Percentiles rank a stretch among this genome's conserved stretches.
Conservation (phyloP, 371 early-diverging fungal genomes). For the Choanephora cucurbitarum region DNA sequence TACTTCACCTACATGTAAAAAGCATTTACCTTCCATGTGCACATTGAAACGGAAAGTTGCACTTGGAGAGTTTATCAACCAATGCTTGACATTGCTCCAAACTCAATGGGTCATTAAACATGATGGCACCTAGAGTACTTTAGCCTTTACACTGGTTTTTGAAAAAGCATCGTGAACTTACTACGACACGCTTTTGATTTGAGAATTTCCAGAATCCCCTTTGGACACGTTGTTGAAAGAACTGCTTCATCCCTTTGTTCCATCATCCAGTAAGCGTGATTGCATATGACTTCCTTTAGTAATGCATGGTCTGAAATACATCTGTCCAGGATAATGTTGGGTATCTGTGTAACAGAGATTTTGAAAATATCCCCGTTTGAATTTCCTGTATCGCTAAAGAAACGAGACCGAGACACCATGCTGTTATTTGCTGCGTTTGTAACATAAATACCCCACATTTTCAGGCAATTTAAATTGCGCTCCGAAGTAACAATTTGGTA, state of each 20-base stretch:
- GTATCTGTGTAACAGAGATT: slow-evolving; percentile 32
- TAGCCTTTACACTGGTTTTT: slow-evolving; percentile 2
- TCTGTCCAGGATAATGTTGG: slow-evolving; percentile 62
- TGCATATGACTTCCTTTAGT: slow-evolving; percentile 52
- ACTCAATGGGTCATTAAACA: slow-evolving; percentile 71
- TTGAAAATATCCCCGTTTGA: slow-evolving; percentile 6
- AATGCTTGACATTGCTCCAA: slow-evolving; percentile 53
- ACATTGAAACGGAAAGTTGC: slow-evolving; percentile 70
- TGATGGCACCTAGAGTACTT: slow-evolving; percentile 63
- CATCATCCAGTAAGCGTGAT: slow-evolving; percentile 45
- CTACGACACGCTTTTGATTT: slow-evolving; percentile 79
- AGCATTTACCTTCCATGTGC: slow-evolving; percentile 58
- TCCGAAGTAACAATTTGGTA: slow-evolving; percentile 23
- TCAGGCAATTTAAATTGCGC: slow-evolving; percentile 32
- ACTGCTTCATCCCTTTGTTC: slow-evolving; percentile 20
- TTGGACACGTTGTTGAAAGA: slow-evolving; percentile 55
- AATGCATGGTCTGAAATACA: slow-evolving; percentile 58
- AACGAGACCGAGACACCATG: slow-evolving; percentile 23
- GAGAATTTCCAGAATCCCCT: slow-evolving; percentile 64
- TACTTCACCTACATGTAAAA: background rate
- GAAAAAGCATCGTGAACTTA: slow-evolving; percentile 14
- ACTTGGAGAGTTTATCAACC: slow-evolving; percentile 52
- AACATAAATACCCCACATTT: slow-evolving; percentile 66
- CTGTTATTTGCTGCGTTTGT: background rate
- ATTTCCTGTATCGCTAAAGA: slow-evolving; percentile 30